Conservation (phyloP, 108 stramenopile genomes). For the Schizochytrium sp. region DNA sequence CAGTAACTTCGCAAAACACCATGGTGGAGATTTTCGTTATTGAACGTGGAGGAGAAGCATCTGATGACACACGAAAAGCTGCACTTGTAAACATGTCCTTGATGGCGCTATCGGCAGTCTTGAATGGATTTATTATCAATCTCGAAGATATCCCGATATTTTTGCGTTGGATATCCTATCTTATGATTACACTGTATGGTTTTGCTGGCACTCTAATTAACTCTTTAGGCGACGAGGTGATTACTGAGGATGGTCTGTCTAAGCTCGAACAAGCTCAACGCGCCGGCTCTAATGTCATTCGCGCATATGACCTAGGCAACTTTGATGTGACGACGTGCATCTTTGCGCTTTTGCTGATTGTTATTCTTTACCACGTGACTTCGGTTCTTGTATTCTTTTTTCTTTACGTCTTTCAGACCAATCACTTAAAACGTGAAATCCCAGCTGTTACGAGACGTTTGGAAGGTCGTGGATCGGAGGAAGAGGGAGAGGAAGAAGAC, state of each 20-base stretch:
- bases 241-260: not conserved
- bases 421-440: not conserved
- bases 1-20: constrained; percentile 23
- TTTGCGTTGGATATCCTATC: constrained; percentile 18
- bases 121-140: constrained; percentile 51
- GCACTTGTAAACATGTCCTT: constrained; percentile 32
- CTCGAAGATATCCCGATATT: constrained; percentile 38
- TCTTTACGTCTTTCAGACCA: not conserved
- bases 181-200: constrained; percentile 39
- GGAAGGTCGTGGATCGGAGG: not conserved
- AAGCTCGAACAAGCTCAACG: constrained; percentile 8
- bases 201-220: constrained; percentile 52
- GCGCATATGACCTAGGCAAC: not conserved
- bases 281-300: not conserved
- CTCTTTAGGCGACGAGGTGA: not conserved
- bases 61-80: constrained; percentile 27
- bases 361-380: constrained; percentile 6
- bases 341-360: constrained; percentile 43
- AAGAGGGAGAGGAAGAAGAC: not conserved
- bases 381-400: constrained; percentile 11
- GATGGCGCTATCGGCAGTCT: not conserved
- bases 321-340: constrained; percentile 21
- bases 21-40: constrained; percentile 32
- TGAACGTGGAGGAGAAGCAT: constrained; percentile 28
- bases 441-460: not conserved